These are phyloP conservation scores for Phialemonium atrogriseum DNA, from an alignment of 2,329 filamentous ascomycete genomes.

Conservation along the genomic window DNA sequence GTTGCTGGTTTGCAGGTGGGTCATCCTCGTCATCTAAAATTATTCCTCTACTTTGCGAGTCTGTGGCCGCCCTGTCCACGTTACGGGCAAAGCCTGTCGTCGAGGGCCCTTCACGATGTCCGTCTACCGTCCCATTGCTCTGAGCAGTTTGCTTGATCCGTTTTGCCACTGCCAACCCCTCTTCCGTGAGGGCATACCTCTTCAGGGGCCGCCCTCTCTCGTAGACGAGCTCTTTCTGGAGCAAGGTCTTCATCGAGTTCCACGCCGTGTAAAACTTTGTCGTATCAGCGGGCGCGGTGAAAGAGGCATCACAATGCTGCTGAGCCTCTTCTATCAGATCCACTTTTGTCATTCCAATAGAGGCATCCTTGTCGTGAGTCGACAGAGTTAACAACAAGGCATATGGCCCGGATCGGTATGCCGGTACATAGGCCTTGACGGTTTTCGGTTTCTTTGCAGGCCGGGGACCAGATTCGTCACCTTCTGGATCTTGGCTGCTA, in stretches of 20 bases:
- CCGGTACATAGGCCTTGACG: conserved; percentile 62
- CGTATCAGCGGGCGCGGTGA: conserved; percentile 57
- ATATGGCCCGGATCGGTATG: conserved; percentile 65
- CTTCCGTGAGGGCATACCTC: conserved; percentile 64
- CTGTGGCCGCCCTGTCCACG: too few species aligned
- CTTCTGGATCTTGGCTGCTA: conserved; percentile 24
- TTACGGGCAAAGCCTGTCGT: too few species aligned
- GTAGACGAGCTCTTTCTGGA: conserved; percentile 65
- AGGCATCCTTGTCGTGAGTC: conserved; percentile 44
- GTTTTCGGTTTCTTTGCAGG: conserved; percentile 51
- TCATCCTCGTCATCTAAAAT: conserved; percentile 9
- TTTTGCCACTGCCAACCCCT: conserved; percentile 67
- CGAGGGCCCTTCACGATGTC: too few species aligned
- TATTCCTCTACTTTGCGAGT: too few species aligned
- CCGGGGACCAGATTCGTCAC: conserved; percentile 24
- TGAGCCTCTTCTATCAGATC: conserved; percentile 64
- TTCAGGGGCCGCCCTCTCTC: conserved; percentile 60
- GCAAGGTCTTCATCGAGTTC: conserved; percentile 72
- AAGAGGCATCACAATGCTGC: conserved; percentile 64
- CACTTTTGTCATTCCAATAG: conserved; percentile 54
- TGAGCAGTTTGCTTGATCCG: conserved; percentile 44
- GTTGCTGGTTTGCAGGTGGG: conserved; percentile 11
- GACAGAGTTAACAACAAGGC: conserved; percentile 62
- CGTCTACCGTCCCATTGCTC: too few species aligned
- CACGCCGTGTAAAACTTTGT: conserved; percentile 71